Conservation (phyloP, 768 basidiomycete genomes). For the Tremella mesenterica region DNA sequence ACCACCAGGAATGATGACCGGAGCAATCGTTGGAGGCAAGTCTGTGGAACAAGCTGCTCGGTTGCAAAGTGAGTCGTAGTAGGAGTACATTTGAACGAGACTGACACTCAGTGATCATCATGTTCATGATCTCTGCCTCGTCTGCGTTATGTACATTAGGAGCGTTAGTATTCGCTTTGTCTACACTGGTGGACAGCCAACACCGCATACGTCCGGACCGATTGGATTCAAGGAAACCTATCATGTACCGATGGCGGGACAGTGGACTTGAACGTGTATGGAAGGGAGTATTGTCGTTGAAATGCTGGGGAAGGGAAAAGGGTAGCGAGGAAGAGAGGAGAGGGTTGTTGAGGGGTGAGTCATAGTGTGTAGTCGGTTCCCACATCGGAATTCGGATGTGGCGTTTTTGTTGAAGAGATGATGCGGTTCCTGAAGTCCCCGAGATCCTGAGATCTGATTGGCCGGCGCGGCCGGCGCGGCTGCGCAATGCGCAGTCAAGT, state of each 20-base stretch:
- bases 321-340: conserved; percentile 22
- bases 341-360: conserved; percentile 19
- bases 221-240: conserved; percentile 34
- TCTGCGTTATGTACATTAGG: conserved; percentile 63
- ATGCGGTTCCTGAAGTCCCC: too few relatives aligned
- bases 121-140: conserved; percentile 82
- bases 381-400: too few relatives aligned
- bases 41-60: conserved; percentile 76
- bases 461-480: too few relatives aligned
- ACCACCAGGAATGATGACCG: conserved; percentile 71
- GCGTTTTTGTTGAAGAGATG: too few relatives aligned
- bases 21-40: conserved; percentile 77
- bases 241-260: conserved; percentile 36
- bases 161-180: conserved; percentile 56
- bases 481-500: too few relatives aligned
- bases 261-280: conserved; percentile 14
- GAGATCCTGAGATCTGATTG: too few relatives aligned
- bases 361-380: too few relatives aligned
- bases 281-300: conserved; percentile 23
- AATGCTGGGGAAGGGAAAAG: conserved; percentile 13
- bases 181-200: conserved; percentile 55
- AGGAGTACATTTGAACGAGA: background rate
- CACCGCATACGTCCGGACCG: conserved; percentile 44
- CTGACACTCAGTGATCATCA: conserved; percentile 61
- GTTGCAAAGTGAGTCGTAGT: conserved; percentile 54